Conservation (phyloP, 129 eudicot genomes). For the Artemisia tridentata region DNA sequence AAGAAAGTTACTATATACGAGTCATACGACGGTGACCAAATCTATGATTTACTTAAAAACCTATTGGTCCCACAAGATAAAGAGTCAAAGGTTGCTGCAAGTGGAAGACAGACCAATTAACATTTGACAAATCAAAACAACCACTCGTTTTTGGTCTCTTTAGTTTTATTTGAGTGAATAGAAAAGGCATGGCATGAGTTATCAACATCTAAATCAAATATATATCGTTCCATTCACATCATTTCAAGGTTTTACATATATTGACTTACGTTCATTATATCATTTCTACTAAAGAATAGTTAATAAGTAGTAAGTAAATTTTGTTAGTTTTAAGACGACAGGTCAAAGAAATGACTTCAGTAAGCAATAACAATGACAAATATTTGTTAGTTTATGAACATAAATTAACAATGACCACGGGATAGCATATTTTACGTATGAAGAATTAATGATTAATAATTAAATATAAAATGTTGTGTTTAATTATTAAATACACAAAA, state of each 20-base stretch:
- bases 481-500: no score
- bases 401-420: no score
- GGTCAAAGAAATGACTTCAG: no score
- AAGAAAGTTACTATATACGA: no score
- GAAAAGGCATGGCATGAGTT: conserved; percentile 14
- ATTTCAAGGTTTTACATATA: not conserved
- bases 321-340: no score
- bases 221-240: conserved; percentile 1
- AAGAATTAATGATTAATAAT: no score
- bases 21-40: not conserved
- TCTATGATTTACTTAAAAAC: not conserved
- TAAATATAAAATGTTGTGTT: no score
- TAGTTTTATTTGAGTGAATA: conserved; percentile 1
- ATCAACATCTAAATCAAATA: conserved; percentile 21
- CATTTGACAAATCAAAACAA: conserved; percentile 26
- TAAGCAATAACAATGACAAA: no score
- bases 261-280: not conserved
- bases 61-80: conserved; percentile 2
- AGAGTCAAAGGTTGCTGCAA: conserved; percentile 39
- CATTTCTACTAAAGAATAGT: not conserved
- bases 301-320: not conserved
- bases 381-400: no score
- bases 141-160: conserved; percentile 27
- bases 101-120: conserved; percentile 34
- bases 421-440: no score